Conservation (phyloP, 2,329 filamentous ascomycete species). For the Neonectria neomacrospora region DNA sequence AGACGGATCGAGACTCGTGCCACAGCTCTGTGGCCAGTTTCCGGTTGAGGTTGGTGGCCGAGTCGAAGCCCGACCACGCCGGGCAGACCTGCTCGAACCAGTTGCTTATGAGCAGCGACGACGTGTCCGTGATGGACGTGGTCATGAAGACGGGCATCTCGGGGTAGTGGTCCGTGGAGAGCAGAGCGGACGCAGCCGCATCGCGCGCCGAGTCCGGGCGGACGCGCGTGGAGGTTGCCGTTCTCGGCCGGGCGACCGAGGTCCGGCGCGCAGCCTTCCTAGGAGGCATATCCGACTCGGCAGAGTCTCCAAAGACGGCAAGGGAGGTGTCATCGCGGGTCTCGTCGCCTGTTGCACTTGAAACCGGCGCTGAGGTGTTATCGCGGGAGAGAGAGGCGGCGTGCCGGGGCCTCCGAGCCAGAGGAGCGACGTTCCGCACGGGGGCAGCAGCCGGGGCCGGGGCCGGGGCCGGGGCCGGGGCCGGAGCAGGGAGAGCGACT, state of each 20-base stretch:
- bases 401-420: background rate
- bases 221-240: background rate
- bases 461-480: background rate
- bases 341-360: slow-evolving; percentile 1
- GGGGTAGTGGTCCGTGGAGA: slow-evolving; percentile 28
- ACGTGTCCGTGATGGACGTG: slow-evolving; percentile 44
- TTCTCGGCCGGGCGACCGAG: background rate
- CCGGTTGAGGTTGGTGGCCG: slow-evolving; percentile 52
- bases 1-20: slow-evolving; percentile 51
- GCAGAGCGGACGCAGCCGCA: slow-evolving; percentile 12
- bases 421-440: background rate
- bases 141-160: slow-evolving; percentile 30
- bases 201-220: slow-evolving; percentile 13
- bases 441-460: background rate
- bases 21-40: slow-evolving; percentile 52
- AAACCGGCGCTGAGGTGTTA: background rate
- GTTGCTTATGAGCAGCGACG: slow-evolving; percentile 49
- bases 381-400: background rate
- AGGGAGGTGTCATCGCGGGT: background rate
- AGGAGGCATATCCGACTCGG: background rate
- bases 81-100: slow-evolving; percentile 56
- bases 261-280: background rate
- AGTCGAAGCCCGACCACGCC: slow-evolving; percentile 55
- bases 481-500: background rate
- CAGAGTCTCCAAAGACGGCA: background rate